Base-by-base conservation (phyloP, 2,329 filamentous ascomycete species). In the Orbilia javanica region DNA sequence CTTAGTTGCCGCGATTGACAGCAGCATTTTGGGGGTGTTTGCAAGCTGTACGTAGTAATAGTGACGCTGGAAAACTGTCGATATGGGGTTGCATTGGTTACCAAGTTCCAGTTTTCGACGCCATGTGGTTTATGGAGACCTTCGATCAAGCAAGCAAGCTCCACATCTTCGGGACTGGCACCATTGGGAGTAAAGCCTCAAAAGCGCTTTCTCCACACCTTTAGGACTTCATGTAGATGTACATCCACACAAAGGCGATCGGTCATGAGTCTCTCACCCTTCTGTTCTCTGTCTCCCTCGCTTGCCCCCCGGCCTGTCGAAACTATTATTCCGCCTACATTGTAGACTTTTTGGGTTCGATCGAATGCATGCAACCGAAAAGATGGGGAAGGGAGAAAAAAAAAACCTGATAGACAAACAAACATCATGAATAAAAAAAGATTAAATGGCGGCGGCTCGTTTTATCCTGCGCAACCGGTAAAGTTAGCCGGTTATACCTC, bases 61-160 rank as follows among this genome's bases (percentile, higher is more conserved):
- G 39, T 57, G 68, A 72, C 46, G 68, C 22, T 65, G 57, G 31
- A 13, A 46, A 66, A 50, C 36, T 18, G 44, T 48, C 31, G 36
- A 53, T 66, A 64, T 44, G 67, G 57, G 67, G 74, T 78, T 78
- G 67, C 67, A 78, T 78, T 68, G 57, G 44, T 64, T 64, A 74
- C 63, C 70, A 74, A 73, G 69, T 73, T 73, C 60, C 60, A 60
- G 34, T 48, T 36, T 42, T 73, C 50, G 22, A 64, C 27, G 60
- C 60, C 60, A 65, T 65, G 62, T 65, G 62, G 60, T 73, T 73
- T 73, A 73, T 65, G 69, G 69, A 63, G 60, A 57, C 67, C 36
- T 53, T 44, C 42, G 22, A 25, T 60, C 60, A 46, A 50, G 46
- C 46, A 50, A 50, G 46, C 46, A 50, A 72, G 74, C 74, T 77